phyloP scores from a whole-genome alignment of 2,329 filamentous ascomycete genomes.

The Claviceps citrina region DNA sequence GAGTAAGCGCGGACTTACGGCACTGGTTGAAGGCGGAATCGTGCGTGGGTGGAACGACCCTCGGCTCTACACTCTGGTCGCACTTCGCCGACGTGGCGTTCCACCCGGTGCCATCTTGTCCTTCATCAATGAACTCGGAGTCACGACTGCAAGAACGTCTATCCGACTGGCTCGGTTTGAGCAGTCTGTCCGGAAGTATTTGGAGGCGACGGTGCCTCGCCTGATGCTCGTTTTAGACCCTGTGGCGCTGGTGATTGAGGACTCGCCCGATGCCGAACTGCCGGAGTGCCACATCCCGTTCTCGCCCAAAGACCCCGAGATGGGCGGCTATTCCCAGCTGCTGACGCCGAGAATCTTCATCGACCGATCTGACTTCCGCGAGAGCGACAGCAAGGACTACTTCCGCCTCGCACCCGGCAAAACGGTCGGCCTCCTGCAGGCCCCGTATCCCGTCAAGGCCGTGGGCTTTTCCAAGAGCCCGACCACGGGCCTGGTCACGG shows the following conservation, averaged over 20 bases:
- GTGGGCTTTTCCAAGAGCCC: conserved; percentile 54
- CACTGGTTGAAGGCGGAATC: conserved; percentile 57
- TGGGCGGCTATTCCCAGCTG: too few relatives aligned
- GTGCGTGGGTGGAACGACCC: conserved; percentile 88
- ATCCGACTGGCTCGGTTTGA: conserved; percentile 73
- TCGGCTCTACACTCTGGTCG: conserved; percentile 59
- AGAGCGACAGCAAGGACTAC: conserved; percentile 58
- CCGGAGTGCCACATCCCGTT: too few relatives aligned
- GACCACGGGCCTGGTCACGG: conserved; percentile 45
- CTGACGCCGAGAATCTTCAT: conserved; percentile 2
- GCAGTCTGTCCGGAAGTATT: conserved; percentile 41
- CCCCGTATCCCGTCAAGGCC: conserved; percentile 54
- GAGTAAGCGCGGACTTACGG: conserved; percentile 69
- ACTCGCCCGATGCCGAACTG: too few relatives aligned
- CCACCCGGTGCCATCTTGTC: conserved; percentile 77
- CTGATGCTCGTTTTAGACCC: not conserved
- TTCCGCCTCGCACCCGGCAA: conserved; percentile 69
- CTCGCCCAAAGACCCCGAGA: too few relatives aligned
- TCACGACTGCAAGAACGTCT: conserved; percentile 65
- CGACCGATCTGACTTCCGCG: conserved; percentile 53
- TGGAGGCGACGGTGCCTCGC: too few relatives aligned
- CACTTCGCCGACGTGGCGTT: conserved; percentile 42
- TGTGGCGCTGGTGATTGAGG: too few relatives aligned
- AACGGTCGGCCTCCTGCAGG: conserved; percentile 58
- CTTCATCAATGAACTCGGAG: conserved; percentile 81